These are phyloP conservation scores for Chrysanthemum seticuspe DNA, from an alignment of 129 eudicot species.

Conservation along the genomic window DNA sequence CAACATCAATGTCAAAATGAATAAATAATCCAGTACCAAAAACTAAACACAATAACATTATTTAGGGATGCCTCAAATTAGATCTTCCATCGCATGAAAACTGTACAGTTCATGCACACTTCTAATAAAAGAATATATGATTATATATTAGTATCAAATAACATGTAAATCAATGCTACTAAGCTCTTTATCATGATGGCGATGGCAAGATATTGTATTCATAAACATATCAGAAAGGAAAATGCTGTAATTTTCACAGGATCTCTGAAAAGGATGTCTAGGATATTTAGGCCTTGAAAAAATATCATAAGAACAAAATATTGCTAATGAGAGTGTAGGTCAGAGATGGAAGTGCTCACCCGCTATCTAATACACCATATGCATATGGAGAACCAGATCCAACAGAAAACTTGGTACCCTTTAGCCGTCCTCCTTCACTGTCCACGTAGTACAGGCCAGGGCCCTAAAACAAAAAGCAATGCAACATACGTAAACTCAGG, in stretches of 20 bases:
- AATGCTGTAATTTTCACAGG: neutral
- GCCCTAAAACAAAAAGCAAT: slow-evolving; percentile 39
- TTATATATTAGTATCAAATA: no score
- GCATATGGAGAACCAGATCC: slow-evolving; percentile 99
- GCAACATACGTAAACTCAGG: neutral
- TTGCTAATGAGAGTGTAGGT: neutral
- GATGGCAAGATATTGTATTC: neutral
- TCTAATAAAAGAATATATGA: no score
- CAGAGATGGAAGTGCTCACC: slow-evolving; percentile 39
- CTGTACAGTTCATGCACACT: no score
- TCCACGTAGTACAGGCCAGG: slow-evolving; percentile 94
- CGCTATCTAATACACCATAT: slow-evolving; percentile 88
- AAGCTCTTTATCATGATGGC: neutral
- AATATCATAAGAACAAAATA: neutral
- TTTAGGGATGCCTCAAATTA: no score
- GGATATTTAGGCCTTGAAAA: neutral
- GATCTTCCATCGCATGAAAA: no score
- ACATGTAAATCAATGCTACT: neutral
- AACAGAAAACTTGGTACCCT: slow-evolving; percentile 84
- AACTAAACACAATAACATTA: no score
- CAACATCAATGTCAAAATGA: neutral
- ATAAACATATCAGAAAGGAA: neutral
- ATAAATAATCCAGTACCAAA: neutral
- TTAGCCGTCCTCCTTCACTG: slow-evolving; percentile 94
- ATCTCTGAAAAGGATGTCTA: neutral